Conservation (phyloP, 2,329 filamentous ascomycete genomes). For the Fusarium xyrophilum region DNA sequence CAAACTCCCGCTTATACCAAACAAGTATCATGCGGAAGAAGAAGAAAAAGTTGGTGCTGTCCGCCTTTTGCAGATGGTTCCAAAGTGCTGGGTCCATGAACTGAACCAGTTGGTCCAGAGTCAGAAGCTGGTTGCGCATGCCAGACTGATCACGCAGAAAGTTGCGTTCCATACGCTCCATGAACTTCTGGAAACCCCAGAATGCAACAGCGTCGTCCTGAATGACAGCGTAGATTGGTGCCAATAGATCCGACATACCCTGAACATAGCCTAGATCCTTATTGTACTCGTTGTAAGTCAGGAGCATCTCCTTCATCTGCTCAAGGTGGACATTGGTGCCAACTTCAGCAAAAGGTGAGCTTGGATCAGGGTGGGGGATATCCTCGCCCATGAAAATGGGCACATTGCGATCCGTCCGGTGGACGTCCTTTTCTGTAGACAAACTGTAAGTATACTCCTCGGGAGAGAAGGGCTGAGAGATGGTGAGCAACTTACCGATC, state of each 20-base stretch:
- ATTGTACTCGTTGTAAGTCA: constrained; percentile 99
- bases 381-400: constrained; percentile 97
- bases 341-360: constrained; percentile 89
- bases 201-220: constrained; percentile 98
- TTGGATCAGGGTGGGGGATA: constrained; percentile 93
- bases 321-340: constrained; percentile 98
- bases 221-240: constrained; percentile 94
- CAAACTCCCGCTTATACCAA: constrained; percentile 98
- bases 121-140: constrained; percentile 90
- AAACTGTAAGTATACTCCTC: constrained; percentile 25
- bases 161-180: constrained; percentile 98
- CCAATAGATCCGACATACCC: constrained; percentile 96
- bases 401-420: constrained; percentile 92
- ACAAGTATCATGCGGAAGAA: constrained; percentile 99
- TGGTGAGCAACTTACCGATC: constrained; percentile 73
- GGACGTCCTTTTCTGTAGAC: constrained; percentile 90
- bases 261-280: constrained; percentile 95
- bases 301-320: constrained; percentile 98
- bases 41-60: constrained; percentile 99
- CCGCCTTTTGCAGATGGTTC: constrained; percentile 83
- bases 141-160: constrained; percentile 95
- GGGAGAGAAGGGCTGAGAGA: constrained; percentile 11
- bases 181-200: constrained; percentile 95
- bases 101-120: constrained; percentile 92
- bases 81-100: constrained; percentile 97